These are phyloP conservation scores for Galium porrigens DNA, from an alignment of 305 asterid species.

Conservation along the genomic window DNA sequence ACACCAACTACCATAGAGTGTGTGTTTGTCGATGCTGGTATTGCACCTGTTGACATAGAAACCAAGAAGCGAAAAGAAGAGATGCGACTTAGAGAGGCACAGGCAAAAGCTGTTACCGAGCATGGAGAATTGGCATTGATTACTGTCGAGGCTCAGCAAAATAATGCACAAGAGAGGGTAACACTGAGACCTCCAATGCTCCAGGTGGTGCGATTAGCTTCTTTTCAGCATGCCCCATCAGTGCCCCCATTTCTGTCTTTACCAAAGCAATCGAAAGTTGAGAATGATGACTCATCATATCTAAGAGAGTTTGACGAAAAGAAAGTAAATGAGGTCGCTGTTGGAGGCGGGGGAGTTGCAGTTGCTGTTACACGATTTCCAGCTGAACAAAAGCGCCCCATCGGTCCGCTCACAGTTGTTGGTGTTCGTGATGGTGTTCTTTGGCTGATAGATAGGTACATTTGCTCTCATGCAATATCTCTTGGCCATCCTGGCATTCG, in stretches of 20 bases:
- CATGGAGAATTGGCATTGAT: slow-evolving; percentile 84
- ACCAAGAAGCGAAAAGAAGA: slow-evolving; percentile 71
- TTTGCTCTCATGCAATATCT: slow-evolving; percentile 90
- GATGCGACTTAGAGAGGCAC: slow-evolving; percentile 50
- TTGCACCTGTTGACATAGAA: slow-evolving; percentile 69
- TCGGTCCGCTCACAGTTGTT: slow-evolving; percentile 77
- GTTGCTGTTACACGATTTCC: slow-evolving; percentile 95
- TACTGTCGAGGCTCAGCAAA: slow-evolving; percentile 54
- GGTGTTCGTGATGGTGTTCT: slow-evolving; percentile 94
- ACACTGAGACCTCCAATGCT: slow-evolving; percentile 71
- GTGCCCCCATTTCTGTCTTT: slow-evolving; percentile 74
- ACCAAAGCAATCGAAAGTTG: slow-evolving; percentile 66
- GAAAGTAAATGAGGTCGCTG: slow-evolving; percentile 68
- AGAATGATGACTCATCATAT: slow-evolving; percentile 45
- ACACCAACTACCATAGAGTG: slow-evolving; percentile 95
- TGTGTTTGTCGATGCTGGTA: slow-evolving; percentile 89
- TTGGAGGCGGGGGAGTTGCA: slow-evolving; percentile 97
- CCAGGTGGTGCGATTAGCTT: slow-evolving; percentile 86
- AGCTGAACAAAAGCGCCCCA: slow-evolving; percentile 81
- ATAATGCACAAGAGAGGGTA: slow-evolving; percentile 48
- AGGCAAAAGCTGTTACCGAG: slow-evolving; percentile 58
- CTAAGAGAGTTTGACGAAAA: slow-evolving; percentile 58
- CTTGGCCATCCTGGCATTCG: slow-evolving; percentile 92
- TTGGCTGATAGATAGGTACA: slow-evolving; percentile 84
- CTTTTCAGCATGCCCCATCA: slow-evolving; percentile 83